These are phyloP conservation scores for Pseudocercospora eumusae DNA, from an alignment of 2,329 filamentous ascomycete species.

Conservation along the genomic window DNA sequence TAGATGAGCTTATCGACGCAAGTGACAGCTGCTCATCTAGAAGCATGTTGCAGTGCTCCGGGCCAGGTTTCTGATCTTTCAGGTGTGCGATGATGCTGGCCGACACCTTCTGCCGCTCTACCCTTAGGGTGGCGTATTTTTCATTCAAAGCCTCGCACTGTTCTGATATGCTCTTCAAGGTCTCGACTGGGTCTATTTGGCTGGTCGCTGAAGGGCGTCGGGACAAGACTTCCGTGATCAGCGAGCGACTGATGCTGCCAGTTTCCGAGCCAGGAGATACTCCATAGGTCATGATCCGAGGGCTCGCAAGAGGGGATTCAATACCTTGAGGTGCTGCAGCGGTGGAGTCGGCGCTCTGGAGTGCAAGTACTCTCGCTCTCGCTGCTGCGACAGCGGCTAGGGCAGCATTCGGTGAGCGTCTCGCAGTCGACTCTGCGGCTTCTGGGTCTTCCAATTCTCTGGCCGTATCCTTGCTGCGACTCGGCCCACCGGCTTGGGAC, in stretches of 20 bases:
- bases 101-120: constrained; percentile 36
- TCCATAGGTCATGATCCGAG: not conserved
- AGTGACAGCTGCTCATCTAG: constrained; percentile 38
- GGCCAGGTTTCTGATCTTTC: constrained; percentile 28
- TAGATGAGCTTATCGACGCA: constrained; percentile 36
- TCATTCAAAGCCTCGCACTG: constrained; percentile 35
- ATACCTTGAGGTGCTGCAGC: constrained; percentile 23
- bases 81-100: constrained; percentile 31
- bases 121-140: constrained; percentile 35
- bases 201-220: constrained; percentile 11
- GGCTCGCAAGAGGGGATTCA: constrained; percentile 9
- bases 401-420: not conserved
- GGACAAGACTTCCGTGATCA: constrained; percentile 17
- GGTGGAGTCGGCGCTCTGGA: not conserved
- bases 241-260: constrained; percentile 10
- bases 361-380: constrained; percentile 4
- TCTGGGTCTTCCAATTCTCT: not conserved
- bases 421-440: not conserved
- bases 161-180: constrained; percentile 25
- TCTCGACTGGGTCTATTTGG: constrained; percentile 19
- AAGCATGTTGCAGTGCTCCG: constrained; percentile 33
- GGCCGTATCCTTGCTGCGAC: not conserved
- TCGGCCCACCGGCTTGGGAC: not conserved
- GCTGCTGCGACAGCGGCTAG: constrained; percentile 4
- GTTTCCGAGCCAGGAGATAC: constrained; percentile 16